phyloP scores from a whole-genome alignment of 192 early-diverging fungal genomes.

The Coemansia sp. region DNA sequence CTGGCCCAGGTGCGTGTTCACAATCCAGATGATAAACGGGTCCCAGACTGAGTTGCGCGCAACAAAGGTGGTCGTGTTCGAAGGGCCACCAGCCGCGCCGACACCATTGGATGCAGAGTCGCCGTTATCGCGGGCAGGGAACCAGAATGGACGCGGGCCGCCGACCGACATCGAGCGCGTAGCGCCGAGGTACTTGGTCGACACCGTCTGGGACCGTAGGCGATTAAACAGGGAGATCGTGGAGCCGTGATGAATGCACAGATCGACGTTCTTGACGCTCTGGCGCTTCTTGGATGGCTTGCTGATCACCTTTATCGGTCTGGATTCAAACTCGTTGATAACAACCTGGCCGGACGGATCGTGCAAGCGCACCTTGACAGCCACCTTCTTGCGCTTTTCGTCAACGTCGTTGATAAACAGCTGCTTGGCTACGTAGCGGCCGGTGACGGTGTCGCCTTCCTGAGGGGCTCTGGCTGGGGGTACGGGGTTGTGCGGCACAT shows the following conservation, averaged over 20 bases:
- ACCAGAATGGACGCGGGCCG: slow-evolving; percentile 53
- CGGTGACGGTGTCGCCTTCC: slow-evolving; percentile 56
- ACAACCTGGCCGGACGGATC: slow-evolving; percentile 58
- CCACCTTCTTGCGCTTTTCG: slow-evolving; percentile 75
- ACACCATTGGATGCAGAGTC: neutral
- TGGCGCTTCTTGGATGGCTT: slow-evolving; percentile 91
- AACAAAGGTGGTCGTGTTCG: slow-evolving; percentile 64
- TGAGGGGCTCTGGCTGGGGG: slow-evolving; percentile 27
- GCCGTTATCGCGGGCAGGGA: slow-evolving; percentile 27
- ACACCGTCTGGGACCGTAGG: slow-evolving; percentile 83
- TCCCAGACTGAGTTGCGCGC: slow-evolving; percentile 79
- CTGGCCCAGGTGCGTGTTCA: slow-evolving; percentile 60
- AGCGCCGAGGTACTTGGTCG: slow-evolving; percentile 77
- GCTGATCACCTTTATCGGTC: slow-evolving; percentile 84
- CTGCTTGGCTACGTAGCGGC: slow-evolving; percentile 76
- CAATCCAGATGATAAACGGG: slow-evolving; percentile 81
- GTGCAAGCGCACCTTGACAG: slow-evolving; percentile 70
- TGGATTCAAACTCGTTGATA: slow-evolving; percentile 69
- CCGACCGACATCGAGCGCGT: slow-evolving; percentile 50
- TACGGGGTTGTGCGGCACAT: slow-evolving; percentile 31
- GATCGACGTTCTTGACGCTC: slow-evolving; percentile 76
- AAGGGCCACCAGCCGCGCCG: slow-evolving; percentile 1
- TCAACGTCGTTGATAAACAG: slow-evolving; percentile 84
- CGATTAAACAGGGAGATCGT: slow-evolving; percentile 87
- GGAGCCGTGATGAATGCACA: slow-evolving; percentile 83